Evolutionary conservation across 2,329 filamentous ascomycete species (phyloP), one percentile per base, ranked within the genome.

Genomic region (Magnaporthiopsis rhizophila): DNA sequence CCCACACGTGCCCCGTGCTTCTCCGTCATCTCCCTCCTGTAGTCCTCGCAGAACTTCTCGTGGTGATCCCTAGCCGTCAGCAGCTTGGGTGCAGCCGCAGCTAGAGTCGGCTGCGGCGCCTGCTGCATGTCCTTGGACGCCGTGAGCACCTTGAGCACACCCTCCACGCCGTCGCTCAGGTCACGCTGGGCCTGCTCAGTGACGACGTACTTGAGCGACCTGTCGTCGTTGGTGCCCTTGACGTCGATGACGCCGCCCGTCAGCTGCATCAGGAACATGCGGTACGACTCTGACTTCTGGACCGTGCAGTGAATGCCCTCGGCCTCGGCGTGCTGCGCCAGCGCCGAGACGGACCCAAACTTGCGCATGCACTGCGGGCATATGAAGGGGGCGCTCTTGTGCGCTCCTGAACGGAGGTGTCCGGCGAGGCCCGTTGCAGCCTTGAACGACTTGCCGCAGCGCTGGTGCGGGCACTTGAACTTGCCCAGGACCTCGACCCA

Each of bases 401-500:
- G 83, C 2, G 71, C 72, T 0, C 73, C 66, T 2, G 80, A 80
- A 12, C 69, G 72, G 30, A 86, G 76, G 68, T 86, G 84, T 0
- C 32, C 59, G 1, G 77, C 64, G 7, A 84, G 68, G 0, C 65
- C 74, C 0, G 53, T 45, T 0, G 69, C 65, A 0, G 65, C 72
- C 53, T 74, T 73, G 70, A 79, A 81, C 2, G 73, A 73, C 65
- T 80, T 80, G 1, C 80, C 82, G 79, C 86, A 89, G 3, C 71
- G 68, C 1, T 68, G 67, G 64, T 82, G 79, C 0, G 86, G 86
- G 64, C 86, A 89, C 64, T 73, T 76, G 74, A 79, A 89, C 61
- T 74, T 77, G 59, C 74, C 71, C 1, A 77, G 74, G 36, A 78
- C 72, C 0, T 72, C 63, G 57, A 80, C 74, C 64, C 71, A 79